A percentile compares a stretch with the other conserved stretches of the same genome.
These are phyloP conservation scores for Aspergillus bertholletiae DNA, from an alignment of 495 filamentous ascomycete species.

Conservation along the genomic window DNA sequence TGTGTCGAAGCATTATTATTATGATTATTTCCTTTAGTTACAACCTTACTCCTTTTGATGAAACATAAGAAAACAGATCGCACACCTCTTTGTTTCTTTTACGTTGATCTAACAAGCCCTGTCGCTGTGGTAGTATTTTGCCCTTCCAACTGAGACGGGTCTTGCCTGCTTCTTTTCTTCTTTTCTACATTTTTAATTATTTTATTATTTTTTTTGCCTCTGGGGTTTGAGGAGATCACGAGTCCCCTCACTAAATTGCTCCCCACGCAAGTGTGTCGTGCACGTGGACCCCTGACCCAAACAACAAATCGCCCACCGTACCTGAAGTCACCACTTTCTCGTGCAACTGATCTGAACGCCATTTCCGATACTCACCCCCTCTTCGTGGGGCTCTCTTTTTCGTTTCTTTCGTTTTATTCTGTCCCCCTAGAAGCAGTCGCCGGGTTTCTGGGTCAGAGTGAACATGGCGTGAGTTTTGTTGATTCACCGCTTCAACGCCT, in stretches of 20 bases:
- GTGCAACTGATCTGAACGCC: neutral
- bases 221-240: slow-evolving; percentile 2
- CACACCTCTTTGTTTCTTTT: neutral
- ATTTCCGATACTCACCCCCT: slow-evolving; percentile 21
- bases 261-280: slow-evolving; percentile 14
- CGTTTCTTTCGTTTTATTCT: slow-evolving; percentile 5
- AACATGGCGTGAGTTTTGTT: slow-evolving; percentile 48
- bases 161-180: too few species aligned
- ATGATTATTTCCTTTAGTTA: too few species aligned
- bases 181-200: too few species aligned
- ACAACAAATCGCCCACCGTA: slow-evolving; percentile 16
- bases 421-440: neutral
- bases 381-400: slow-evolving; percentile 20
- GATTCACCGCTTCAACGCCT: slow-evolving; percentile 5
- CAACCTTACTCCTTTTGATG: neutral
- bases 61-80: neutral
- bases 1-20: slow-evolving; percentile 13
- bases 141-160: too few species aligned
- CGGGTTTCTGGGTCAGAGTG: slow-evolving; percentile 15
- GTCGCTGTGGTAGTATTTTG: neutral
- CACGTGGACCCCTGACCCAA: slow-evolving; percentile 34
- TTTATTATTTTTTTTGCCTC: too few species aligned
- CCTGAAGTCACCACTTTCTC: neutral
- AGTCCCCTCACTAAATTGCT: neutral
- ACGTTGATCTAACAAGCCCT: neutral